A percentile compares a stretch with the other conserved stretches of the same genome.
phyloP scores from a whole-genome alignment of 208 protist genomes.

The Crithidia mellificae region DNA sequence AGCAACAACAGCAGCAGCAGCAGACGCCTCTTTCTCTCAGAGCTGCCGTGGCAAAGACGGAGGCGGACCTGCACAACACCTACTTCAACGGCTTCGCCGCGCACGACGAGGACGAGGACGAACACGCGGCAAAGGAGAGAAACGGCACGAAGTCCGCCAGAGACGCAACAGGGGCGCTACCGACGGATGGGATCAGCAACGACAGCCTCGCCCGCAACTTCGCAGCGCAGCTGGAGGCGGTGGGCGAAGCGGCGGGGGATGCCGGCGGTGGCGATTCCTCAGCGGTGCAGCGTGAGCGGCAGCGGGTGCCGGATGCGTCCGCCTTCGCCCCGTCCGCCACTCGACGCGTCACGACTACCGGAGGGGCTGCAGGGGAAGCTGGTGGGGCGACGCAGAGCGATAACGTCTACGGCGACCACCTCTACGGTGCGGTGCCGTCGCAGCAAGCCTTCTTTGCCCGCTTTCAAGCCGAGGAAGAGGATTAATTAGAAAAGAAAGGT shows the following conservation, averaged over 20 bases:
- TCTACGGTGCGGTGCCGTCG: conserved; percentile 13
- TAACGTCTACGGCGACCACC: conserved; percentile 9
- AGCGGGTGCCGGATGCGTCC: conserved; percentile 17
- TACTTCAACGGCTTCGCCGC: conserved; percentile 33
- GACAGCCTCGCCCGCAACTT: conserved; percentile 17
- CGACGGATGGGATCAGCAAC: conserved; percentile 5
- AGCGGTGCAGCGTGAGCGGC: conserved; percentile 13
- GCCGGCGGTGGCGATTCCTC: conserved; percentile 10
- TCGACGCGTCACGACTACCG: neutral
- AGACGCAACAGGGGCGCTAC: neutral
- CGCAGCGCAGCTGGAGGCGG: conserved; percentile 2
- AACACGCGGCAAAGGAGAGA: neutral
- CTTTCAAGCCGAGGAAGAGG: conserved; percentile 15
- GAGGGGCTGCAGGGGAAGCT: neutral
- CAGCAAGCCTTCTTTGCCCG: conserved; percentile 25
- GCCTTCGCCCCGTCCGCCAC: conserved; percentile 26
- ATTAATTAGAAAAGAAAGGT: neutral
- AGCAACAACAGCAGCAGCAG: conserved; percentile 1
- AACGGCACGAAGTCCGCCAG: neutral
- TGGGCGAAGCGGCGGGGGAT: neutral
- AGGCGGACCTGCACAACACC: conserved; percentile 32
- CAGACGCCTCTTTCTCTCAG: conserved; percentile 7
- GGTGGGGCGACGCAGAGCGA: neutral
- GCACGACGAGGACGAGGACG: neutral
- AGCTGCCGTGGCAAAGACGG: conserved; percentile 22